A percentile compares a stretch with the other conserved stretches of the same genome.
These are phyloP conservation scores for Vanrija pseudolonga DNA, from an alignment of 1,284 basidiomycete genomes.

Conservation along the genomic window DNA sequence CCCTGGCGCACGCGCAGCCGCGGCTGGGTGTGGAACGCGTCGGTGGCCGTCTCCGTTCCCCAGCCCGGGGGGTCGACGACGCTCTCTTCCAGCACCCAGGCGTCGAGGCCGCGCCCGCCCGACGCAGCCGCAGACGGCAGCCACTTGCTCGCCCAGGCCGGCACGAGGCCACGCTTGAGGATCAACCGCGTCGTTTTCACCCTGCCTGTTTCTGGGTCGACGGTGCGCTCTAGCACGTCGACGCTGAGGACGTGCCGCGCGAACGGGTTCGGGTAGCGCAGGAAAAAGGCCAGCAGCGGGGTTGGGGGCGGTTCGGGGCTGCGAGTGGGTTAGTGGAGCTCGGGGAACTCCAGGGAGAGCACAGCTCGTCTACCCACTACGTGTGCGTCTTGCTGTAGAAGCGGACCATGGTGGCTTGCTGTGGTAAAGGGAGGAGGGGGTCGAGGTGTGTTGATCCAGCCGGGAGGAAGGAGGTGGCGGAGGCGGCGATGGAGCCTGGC, in stretches of 20 bases:
- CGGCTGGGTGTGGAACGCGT: slow-evolving; percentile 25
- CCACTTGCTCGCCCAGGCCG: slow-evolving; percentile 77
- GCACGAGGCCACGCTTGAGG: slow-evolving; percentile 83
- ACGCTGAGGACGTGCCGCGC: slow-evolving; percentile 90
- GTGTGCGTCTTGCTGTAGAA: slow-evolving; percentile 29
- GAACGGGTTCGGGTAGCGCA: slow-evolving; percentile 95
- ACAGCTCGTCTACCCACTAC: slow-evolving; percentile 30
- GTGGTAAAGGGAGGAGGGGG: too few relatives aligned
- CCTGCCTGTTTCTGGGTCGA: slow-evolving; percentile 64
- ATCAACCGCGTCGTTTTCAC: slow-evolving; percentile 87
- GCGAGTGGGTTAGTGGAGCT: not conserved
- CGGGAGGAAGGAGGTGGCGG: too few relatives aligned
- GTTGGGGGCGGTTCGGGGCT: slow-evolving; percentile 57
- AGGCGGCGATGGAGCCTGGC: too few relatives aligned
- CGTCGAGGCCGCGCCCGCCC: slow-evolving; percentile 56
- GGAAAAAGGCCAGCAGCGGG: slow-evolving; percentile 85
- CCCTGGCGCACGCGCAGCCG: slow-evolving; percentile 38
- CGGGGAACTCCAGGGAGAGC: too few relatives aligned
- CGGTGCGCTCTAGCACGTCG: slow-evolving; percentile 81
- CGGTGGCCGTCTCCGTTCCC: slow-evolving; percentile 7
- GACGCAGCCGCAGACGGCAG: slow-evolving; percentile 60
- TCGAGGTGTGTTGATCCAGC: too few relatives aligned
- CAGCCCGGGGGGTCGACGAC: slow-evolving; percentile 58
- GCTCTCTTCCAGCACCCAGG: slow-evolving; percentile 86
- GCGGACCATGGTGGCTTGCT: not conserved